Conservation (phyloP, 495 filamentous ascomycete genomes). For the Talaromyces liani region DNA sequence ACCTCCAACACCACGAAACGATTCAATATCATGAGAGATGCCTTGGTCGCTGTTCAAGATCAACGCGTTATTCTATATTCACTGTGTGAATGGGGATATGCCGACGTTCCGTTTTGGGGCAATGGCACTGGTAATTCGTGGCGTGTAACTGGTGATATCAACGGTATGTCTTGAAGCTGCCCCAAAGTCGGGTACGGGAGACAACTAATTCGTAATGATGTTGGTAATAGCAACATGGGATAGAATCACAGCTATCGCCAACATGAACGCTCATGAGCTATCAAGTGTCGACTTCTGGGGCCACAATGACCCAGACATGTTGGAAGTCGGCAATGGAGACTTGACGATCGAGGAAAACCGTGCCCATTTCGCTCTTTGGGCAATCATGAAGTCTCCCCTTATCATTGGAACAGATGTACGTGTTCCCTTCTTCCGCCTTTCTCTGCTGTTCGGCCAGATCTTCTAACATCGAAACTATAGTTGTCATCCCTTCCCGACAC, state of each 20-base stretch:
- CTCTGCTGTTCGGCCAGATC: neutral
- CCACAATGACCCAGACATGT: slow-evolving; percentile 59
- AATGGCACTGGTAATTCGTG: slow-evolving; percentile 43
- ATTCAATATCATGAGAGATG: slow-evolving; percentile 54
- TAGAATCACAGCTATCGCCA: slow-evolving; percentile 33
- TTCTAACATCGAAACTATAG: slow-evolving; percentile 14
- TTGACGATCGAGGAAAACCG: slow-evolving; percentile 43
- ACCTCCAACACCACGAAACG: slow-evolving; percentile 43
- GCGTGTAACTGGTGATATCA: slow-evolving; percentile 50
- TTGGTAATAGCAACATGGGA: slow-evolving; percentile 26
- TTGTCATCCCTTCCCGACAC: slow-evolving; percentile 32
- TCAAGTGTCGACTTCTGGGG: slow-evolving; percentile 46
- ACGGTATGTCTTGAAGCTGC: slow-evolving; percentile 21
- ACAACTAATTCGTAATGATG: slow-evolving; percentile 8
- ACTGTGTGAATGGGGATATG: slow-evolving; percentile 59
- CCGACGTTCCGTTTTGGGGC: slow-evolving; percentile 45
- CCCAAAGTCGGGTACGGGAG: neutral
- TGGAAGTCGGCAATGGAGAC: slow-evolving; percentile 58
- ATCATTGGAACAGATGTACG: slow-evolving; percentile 48
- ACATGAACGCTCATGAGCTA: slow-evolving; percentile 38
- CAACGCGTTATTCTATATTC: slow-evolving; percentile 55
- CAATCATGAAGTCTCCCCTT: slow-evolving; percentile 48
- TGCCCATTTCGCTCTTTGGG: slow-evolving; percentile 50
- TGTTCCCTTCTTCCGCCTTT: slow-evolving; percentile 7
- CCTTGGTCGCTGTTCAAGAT: slow-evolving; percentile 36